Evolutionary conservation across 2,329 filamentous ascomycete genomes (phyloP).

Genomic region (Ophiosphaerella herpotricha): DNA sequence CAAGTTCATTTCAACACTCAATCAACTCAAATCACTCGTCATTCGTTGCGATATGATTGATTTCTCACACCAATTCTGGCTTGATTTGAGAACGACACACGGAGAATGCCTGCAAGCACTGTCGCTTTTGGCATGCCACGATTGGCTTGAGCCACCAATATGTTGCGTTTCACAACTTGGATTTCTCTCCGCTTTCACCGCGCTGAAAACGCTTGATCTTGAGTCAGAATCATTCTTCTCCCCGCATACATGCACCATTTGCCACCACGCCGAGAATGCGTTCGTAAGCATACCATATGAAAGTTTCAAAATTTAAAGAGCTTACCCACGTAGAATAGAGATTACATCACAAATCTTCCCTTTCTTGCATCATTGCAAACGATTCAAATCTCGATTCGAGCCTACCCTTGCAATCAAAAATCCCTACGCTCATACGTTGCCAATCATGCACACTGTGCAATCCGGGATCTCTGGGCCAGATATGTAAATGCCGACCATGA

Average conservation of each 20-base stretch:
- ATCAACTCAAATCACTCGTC: not conserved
- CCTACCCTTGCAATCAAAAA: not conserved
- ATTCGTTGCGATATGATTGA: constrained; percentile 4
- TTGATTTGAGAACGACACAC: not conserved
- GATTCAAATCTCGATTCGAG: not conserved
- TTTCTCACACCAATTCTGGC: not conserved
- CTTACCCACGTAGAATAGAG: not conserved
- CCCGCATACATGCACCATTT: too few relatives aligned
- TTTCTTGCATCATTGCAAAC: not conserved
- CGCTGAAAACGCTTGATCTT: not conserved
- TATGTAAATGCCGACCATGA: not conserved
- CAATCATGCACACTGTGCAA: constrained; percentile 12
- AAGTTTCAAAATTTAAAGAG: too few relatives aligned
- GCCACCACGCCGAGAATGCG: too few relatives aligned
- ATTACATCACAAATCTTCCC: constrained; percentile 3
- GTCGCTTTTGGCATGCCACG: not conserved
- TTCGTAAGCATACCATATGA: too few relatives aligned
- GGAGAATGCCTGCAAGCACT: constrained; percentile 1
- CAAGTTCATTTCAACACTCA: constrained; percentile 2
- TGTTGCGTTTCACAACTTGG: not conserved
- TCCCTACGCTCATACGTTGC: constrained; percentile 2
- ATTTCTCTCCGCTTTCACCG: not conserved
- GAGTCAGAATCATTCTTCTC: not conserved
- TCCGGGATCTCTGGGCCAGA: constrained; percentile 6
- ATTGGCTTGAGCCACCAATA: not conserved